These are phyloP conservation scores for Porcisia hertigi DNA, from an alignment of 208 protist genomes.

Conservation along the genomic window DNA sequence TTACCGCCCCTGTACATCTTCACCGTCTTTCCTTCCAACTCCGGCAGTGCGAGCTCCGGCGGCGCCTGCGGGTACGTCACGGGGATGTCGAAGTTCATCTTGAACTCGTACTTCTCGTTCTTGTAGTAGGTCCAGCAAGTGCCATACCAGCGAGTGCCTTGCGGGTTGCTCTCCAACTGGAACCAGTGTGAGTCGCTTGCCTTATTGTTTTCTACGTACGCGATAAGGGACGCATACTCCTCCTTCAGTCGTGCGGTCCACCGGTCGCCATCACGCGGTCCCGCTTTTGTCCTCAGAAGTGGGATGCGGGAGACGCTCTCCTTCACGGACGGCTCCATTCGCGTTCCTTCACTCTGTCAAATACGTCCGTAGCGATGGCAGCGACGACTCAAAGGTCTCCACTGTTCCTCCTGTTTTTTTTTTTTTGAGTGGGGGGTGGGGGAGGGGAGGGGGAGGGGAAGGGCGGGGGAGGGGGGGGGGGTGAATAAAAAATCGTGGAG, in stretches of 20 bases:
- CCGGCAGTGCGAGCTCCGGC: constrained; percentile 95
- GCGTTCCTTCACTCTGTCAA: not conserved
- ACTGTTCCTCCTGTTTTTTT: not conserved
- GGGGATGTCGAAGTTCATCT: constrained; percentile 97
- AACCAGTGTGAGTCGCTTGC: constrained; percentile 97
- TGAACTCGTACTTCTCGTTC: constrained; percentile 96
- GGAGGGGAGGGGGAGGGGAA: not conserved
- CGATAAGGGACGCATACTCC: constrained; percentile 96
- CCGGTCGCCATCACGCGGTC: constrained; percentile 94
- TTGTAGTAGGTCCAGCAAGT: constrained; percentile 97
- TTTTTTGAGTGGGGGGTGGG: not conserved
- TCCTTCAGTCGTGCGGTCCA: constrained; percentile 98
- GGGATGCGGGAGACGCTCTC: constrained; percentile 95
- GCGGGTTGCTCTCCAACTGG: constrained; percentile 93
- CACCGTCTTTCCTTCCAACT: constrained; percentile 97
- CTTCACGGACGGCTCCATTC: constrained; percentile 84
- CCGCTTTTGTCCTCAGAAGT: constrained; percentile 93
- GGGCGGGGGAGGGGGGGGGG: too few species aligned
- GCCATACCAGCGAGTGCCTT: constrained; percentile 96
- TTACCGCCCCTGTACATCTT: constrained; percentile 99
- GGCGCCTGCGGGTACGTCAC: constrained; percentile 96
- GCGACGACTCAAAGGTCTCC: too few species aligned
- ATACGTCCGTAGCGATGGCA: not conserved
- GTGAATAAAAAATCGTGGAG: too few species aligned
- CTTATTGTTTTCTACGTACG: constrained; percentile 97